A percentile compares a stretch with the other conserved stretches of the same genome.
Conservation (phyloP, 345 rosid genomes). For the Isatis tinctoria region DNA sequence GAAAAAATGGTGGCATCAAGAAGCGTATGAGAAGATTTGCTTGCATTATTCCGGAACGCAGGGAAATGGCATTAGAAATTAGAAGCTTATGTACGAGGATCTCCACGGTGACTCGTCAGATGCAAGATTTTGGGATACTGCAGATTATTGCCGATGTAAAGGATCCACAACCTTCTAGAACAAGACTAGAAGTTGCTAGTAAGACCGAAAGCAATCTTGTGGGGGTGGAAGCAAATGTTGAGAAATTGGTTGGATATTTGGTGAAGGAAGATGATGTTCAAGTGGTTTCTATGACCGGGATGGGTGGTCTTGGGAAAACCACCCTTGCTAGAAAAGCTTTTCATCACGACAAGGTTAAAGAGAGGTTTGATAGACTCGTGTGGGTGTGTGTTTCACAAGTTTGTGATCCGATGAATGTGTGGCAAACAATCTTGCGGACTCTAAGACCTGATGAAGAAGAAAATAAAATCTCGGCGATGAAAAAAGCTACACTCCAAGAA, state of each 20-base stretch:
- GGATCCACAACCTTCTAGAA: background rate
- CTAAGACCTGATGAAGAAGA: slow-evolving; percentile 22
- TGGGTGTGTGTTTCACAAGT: slow-evolving; percentile 40
- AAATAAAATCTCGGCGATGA: slow-evolving; percentile 7
- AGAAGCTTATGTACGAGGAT: background rate
- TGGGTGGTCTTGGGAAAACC: slow-evolving; percentile 57
- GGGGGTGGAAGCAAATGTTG: slow-evolving; percentile 33
- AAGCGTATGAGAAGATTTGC: background rate
- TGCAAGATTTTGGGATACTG: background rate
- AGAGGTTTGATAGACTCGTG: slow-evolving; percentile 20
- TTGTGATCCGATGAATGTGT: slow-evolving; percentile 8
- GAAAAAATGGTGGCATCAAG: background rate
- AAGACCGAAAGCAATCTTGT: slow-evolving; percentile 29
- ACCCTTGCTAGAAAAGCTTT: slow-evolving; percentile 34
- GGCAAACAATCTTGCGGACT: slow-evolving; percentile 27
- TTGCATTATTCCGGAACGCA: background rate
- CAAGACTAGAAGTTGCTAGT: background rate
- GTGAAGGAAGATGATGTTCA: background rate
- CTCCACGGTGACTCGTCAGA: background rate
- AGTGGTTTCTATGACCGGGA: slow-evolving; percentile 39
- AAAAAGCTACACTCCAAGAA: background rate
- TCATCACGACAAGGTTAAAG: slow-evolving; percentile 12
- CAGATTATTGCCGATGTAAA: background rate
- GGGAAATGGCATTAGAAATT: background rate
- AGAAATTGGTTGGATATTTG: slow-evolving; percentile 10